Evolutionary conservation across 2,329 filamentous ascomycete species (phyloP).

Genomic region (Hypoxylon sp.): DNA sequence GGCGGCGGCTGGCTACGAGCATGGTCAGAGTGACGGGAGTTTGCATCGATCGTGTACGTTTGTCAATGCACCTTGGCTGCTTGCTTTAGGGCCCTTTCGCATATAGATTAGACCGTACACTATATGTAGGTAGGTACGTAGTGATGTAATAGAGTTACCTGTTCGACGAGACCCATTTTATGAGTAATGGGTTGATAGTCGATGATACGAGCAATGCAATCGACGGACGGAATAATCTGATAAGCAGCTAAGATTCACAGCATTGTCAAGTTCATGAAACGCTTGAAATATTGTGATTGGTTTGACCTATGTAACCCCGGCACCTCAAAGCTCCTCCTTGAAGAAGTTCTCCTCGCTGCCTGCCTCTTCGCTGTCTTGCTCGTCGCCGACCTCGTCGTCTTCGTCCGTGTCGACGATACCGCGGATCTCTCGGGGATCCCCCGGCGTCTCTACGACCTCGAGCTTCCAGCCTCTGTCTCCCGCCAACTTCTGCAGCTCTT

Average conservation of each 20-base stretch:
- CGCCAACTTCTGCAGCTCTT: constrained; percentile 75
- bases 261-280: neutral
- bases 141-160: neutral
- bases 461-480: constrained; percentile 81
- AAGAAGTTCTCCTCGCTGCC: constrained; percentile 65
- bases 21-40: neutral
- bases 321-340: constrained; percentile 63
- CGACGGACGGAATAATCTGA: neutral
- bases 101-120: neutral
- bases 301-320: constrained; percentile 28
- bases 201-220: neutral
- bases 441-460: constrained; percentile 78
- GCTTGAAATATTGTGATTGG: constrained; percentile 18
- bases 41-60: neutral
- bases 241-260: neutral
- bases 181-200: too few species aligned
- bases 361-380: constrained; percentile 40
- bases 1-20: neutral
- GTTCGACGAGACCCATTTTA: too few species aligned
- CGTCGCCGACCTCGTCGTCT: constrained; percentile 59
- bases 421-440: constrained; percentile 71
- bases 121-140: too few species aligned
- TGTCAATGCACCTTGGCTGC: constrained; percentile 13
- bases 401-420: constrained; percentile 74
- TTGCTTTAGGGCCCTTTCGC: neutral